phyloP scores from a whole-genome alignment of 768 basidiomycete species.

The Cantharellus anzutake region DNA sequence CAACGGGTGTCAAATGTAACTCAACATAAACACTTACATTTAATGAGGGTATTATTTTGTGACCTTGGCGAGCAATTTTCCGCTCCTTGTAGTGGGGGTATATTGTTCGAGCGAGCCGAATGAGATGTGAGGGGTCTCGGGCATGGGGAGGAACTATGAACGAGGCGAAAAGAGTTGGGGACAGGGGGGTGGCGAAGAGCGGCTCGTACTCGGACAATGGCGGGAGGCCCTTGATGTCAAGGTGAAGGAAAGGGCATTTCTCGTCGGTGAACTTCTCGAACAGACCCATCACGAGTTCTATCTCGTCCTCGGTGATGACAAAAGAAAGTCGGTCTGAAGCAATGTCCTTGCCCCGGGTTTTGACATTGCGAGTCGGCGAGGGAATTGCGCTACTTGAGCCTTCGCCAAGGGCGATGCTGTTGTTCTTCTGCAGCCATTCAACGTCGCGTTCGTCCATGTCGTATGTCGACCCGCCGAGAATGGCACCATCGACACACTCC shows the following conservation, averaged over 20 bases:
- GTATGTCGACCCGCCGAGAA: conserved; percentile 65
- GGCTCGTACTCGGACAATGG: conserved; percentile 38
- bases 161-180: conserved; percentile 45
- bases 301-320: conserved; percentile 75
- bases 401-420: conserved; percentile 68
- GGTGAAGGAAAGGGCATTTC: conserved; percentile 74
- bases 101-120: conserved; percentile 48
- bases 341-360: conserved; percentile 68
- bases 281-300: conserved; percentile 88
- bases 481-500: conserved; percentile 39
- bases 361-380: conserved; percentile 44
- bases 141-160: conserved; percentile 51
- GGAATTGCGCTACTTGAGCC: conserved; percentile 51
- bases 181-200: conserved; percentile 45
- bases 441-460: conserved; percentile 93
- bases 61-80: conserved; percentile 59
- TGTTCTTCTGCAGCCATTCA: conserved; percentile 86
- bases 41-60: conserved; percentile 67
- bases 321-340: conserved; percentile 19
- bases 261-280: conserved; percentile 85
- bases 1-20: conserved; percentile 1
- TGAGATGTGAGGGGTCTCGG: conserved; percentile 39
- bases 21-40: conserved; percentile 40
- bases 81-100: conserved; percentile 88
- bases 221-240: conserved; percentile 19